Percentiles rank a stretch among this genome's conserved stretches.
These are phyloP conservation scores for Talaromyces adpressus DNA, from an alignment of 495 filamentous ascomycete species.

Conservation along the genomic window DNA sequence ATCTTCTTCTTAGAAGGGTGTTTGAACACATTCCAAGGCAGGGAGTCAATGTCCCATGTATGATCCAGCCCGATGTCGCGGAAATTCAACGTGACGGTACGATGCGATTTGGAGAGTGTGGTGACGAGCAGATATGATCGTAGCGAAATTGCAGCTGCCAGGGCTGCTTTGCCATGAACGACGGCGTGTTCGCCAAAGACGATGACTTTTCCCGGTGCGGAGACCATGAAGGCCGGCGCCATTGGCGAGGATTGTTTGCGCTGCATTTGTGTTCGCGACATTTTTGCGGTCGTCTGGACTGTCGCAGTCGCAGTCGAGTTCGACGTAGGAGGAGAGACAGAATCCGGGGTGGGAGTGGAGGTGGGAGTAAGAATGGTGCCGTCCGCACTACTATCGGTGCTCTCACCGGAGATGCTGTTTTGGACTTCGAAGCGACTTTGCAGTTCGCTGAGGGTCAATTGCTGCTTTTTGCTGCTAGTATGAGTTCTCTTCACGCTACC, in stretches of 20 bases:
- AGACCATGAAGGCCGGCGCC: conserved; percentile 85
- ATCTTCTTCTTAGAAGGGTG: conserved; percentile 68
- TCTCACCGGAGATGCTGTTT: neutral
- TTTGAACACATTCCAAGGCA: conserved; percentile 68
- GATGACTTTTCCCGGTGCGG: conserved; percentile 84
- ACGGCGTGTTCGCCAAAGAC: conserved; percentile 86
- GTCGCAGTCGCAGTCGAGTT: neutral
- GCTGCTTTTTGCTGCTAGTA: conserved; percentile 2
- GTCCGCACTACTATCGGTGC: neutral
- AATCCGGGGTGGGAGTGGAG: neutral
- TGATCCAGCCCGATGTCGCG: conserved; percentile 73
- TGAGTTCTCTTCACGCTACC: conserved; percentile 12
- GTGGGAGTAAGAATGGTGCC: conserved; percentile 5
- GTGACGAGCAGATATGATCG: conserved; percentile 83
- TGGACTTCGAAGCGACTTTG: conserved; percentile 2
- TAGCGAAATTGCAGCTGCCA: conserved; percentile 79
- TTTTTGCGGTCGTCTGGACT: neutral
- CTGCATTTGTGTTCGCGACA: neutral
- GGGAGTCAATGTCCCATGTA: conserved; percentile 74
- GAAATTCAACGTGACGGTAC: conserved; percentile 68
- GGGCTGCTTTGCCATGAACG: conserved; percentile 81
- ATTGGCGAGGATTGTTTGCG: conserved; percentile 43
- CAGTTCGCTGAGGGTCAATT: conserved; percentile 5
- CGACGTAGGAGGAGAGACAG: neutral
- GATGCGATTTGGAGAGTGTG: conserved; percentile 64